These are phyloP conservation scores for Tricholoma bakamatsutake DNA, from an alignment of 768 basidiomycete species.

Conservation along the genomic window DNA sequence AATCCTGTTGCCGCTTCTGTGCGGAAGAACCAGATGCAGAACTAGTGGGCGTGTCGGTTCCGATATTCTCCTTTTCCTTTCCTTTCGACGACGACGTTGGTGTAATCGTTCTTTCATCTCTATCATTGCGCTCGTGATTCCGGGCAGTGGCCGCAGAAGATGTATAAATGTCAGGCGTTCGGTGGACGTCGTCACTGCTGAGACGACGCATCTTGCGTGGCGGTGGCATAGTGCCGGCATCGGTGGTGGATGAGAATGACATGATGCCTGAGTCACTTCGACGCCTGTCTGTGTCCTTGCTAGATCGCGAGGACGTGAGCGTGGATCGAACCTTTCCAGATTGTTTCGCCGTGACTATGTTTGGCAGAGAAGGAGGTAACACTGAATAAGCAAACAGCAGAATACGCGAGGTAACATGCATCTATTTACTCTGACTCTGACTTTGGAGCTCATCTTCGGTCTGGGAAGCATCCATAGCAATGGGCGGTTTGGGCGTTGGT, in stretches of 20 bases:
- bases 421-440: slow-evolving; percentile 8
- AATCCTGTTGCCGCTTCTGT: slow-evolving; percentile 28
- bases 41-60: neutral
- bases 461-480: slow-evolving; percentile 10
- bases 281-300: neutral
- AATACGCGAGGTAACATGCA: neutral
- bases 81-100: slow-evolving; percentile 16
- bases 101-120: neutral
- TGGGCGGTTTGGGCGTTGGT: neutral
- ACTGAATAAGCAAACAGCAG: neutral
- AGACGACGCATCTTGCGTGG: slow-evolving; percentile 11
- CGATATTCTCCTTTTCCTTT: neutral
- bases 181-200: neutral
- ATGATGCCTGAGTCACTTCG: slow-evolving; percentile 4
- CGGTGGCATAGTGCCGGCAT: slow-evolving; percentile 8
- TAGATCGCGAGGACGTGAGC: neutral
- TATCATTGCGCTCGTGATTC: neutral
- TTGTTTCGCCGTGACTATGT: slow-evolving; percentile 1
- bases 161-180: neutral
- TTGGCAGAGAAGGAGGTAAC: neutral
- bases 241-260: slow-evolving; percentile 13
- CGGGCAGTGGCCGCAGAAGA: neutral
- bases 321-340: neutral
- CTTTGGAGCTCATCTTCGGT: slow-evolving; percentile 18
- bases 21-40: neutral